A percentile compares a stretch with the other conserved stretches of the same genome.
Evolutionary conservation across 2,329 filamentous ascomycete species (phyloP).

Genomic region (Didymella glomerata): DNA sequence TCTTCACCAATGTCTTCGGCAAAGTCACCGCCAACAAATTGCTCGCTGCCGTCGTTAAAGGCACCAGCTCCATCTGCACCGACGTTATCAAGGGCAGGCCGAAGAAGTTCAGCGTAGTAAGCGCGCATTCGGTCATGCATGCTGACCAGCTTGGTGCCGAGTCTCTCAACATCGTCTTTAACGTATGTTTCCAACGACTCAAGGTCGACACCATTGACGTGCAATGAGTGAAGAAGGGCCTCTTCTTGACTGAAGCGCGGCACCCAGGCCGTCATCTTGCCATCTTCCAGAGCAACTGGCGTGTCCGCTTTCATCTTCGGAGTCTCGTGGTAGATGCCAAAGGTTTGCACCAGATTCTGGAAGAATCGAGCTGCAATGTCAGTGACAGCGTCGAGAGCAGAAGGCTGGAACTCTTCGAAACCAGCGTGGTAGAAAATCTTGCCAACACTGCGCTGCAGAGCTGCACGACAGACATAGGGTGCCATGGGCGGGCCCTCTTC

Average conservation of each 20-base stretch:
- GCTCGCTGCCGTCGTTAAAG: conserved; percentile 96
- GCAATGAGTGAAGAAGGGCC: conserved; percentile 83
- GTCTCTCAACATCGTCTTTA: conserved; percentile 90
- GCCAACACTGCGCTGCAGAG: conserved; percentile 87
- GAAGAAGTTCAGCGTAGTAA: conserved; percentile 90
- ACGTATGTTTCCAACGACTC: conserved; percentile 85
- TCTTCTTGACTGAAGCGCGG: conserved; percentile 83
- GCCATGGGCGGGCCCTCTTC: conserved; percentile 90
- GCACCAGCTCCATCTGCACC: conserved; percentile 85
- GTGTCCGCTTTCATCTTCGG: conserved; percentile 72
- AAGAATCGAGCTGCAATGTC: conserved; percentile 92
- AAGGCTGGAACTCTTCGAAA: conserved; percentile 96
- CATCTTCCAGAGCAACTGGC: conserved; percentile 36
- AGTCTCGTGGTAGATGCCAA: conserved; percentile 83
- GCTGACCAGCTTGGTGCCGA: conserved; percentile 77
- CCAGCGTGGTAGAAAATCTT: conserved; percentile 96
- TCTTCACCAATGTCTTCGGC: conserved; percentile 98
- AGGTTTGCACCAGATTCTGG: conserved; percentile 78
- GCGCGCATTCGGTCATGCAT: conserved; percentile 96
- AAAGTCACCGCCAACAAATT: conserved; percentile 96
- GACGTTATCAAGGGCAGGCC: conserved; percentile 81
- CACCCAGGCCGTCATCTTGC: conserved; percentile 60
- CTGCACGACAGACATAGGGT: conserved; percentile 79
- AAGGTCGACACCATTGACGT: conserved; percentile 83
- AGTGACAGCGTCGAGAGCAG: conserved; percentile 87